phyloP scores from a whole-genome alignment of 2,329 filamentous ascomycete species.

The Setomelanomma holmii region DNA sequence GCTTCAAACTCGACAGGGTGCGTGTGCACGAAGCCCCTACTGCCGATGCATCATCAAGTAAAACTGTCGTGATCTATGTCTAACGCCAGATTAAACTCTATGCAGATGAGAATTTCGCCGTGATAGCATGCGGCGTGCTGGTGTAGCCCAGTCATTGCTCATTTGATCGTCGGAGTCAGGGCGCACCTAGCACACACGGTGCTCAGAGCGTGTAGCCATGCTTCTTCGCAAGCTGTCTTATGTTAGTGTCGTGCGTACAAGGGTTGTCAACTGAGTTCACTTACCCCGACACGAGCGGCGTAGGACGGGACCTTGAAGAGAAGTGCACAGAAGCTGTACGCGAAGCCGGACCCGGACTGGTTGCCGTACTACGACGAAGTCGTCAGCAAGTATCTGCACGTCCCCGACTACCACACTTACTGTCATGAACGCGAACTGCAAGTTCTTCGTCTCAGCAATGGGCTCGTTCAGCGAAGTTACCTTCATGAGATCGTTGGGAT shows the following conservation, averaged over 20 bases:
- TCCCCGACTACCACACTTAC: slow-evolving; percentile 4
- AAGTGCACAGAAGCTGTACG: slow-evolving; percentile 21
- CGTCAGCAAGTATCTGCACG: not conserved
- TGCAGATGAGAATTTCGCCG: no score
- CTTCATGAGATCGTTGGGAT: not conserved
- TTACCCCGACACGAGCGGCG: slow-evolving; percentile 3
- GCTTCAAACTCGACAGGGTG: no score
- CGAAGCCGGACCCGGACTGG: slow-evolving; percentile 1
- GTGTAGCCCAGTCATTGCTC: no score
- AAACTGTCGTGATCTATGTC: no score
- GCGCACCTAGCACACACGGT: no score
- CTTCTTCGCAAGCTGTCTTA: not conserved
- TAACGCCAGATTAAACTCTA: no score
- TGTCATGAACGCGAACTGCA: slow-evolving; percentile 3
- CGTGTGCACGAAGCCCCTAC: no score
- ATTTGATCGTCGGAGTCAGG: no score
- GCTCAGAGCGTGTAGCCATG: no score
- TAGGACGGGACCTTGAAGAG: slow-evolving; percentile 17
- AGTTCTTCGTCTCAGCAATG: not conserved
- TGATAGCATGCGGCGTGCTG: no score
- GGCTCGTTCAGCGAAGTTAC: slow-evolving; percentile 9
- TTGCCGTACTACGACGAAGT: slow-evolving; percentile 25
- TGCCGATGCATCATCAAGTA: no score
- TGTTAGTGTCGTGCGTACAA: not conserved
- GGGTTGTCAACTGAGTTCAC: not conserved